Base-by-base conservation (phyloP, 768 basidiomycete species). In the Strobilomyces echinocephalus region DNA sequence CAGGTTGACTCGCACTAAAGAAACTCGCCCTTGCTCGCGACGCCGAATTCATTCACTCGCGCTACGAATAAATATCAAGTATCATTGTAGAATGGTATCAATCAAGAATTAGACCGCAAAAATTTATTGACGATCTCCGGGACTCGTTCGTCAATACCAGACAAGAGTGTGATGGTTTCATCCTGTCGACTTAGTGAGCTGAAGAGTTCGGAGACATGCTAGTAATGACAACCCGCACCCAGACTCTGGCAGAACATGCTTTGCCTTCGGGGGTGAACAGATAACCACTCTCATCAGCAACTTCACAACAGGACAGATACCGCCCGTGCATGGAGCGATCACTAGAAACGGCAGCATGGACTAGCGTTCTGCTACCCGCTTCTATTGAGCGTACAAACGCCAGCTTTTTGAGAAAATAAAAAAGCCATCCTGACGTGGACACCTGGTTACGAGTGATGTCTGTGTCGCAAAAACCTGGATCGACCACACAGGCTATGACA, bases 401-500 rank as follows among this genome's bases (percentile, higher is more conserved):
- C 28, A 65, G 11, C 6, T 5, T 36, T 18, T 53, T 57, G 7
- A 64, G 39, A 8, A 49, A 1, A 4, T 30, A 34, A 14, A 52
- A n/a, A 2, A 56, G 0, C 50, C 57, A 53, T 20, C 43, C 40
- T 9, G 21, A 28, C 24, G 24, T 24, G 24, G 24, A 24, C 8
- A 26, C 28, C 2, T 41, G 35, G 8, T 54, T 49, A 28, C 70
- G 66, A 33, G 30, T 48, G 12, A 75, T 58, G 5, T 52, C 46
- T 8, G 73, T 70, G n/a, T 55, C 20, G 24, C 69, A 75, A 50
- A 63, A 68, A 3, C 75, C 74, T 0, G 74, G 73, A 48, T 69
- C 56, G 31, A 67, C 60, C 33, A 59, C 39, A 36, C 61, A 65
- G 24, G 62, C 55, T 8, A 72, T 50, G 11, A 75, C 31, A 5